Percentiles rank a stretch among this genome's conserved stretches.
Evolutionary conservation across 1,139 yeast species (phyloP).

Genomic region (Suhomyces panamericanus): DNA sequence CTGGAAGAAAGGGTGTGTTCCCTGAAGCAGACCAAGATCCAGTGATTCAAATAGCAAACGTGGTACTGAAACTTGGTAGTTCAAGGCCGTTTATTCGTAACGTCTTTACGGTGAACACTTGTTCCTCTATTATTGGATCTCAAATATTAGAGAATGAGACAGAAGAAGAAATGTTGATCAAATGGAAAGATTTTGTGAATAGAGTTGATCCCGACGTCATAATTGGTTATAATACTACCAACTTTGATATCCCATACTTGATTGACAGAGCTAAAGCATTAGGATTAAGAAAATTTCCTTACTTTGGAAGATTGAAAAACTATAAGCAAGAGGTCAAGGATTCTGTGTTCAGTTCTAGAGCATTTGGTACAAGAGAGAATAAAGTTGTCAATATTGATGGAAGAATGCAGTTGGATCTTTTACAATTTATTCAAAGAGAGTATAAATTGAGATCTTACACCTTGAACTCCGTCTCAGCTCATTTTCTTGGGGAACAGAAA

Average conservation of each 20-base stretch:
- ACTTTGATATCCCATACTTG: slow-evolving; percentile 92
- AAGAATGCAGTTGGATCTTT: slow-evolving; percentile 88
- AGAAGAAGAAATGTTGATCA: slow-evolving; percentile 79
- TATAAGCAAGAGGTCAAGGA: slow-evolving; percentile 79
- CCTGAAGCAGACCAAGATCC: slow-evolving; percentile 95
- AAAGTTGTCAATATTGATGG: slow-evolving; percentile 93
- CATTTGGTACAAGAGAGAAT: slow-evolving; percentile 94
- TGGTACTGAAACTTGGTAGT: slow-evolving; percentile 82
- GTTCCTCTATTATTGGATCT: slow-evolving; percentile 92
- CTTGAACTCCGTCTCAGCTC: slow-evolving; percentile 91
- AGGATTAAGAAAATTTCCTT: slow-evolving; percentile 70
- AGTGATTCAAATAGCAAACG: slow-evolving; percentile 96
- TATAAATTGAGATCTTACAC: slow-evolving; percentile 94
- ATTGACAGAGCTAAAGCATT: slow-evolving; percentile 83
- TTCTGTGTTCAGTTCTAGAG: slow-evolving; percentile 86
- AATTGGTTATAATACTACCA: slow-evolving; percentile 92
- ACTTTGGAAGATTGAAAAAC: slow-evolving; percentile 71
- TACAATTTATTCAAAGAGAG: slow-evolving; percentile 93
- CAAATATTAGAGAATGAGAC: slow-evolving; percentile 75
- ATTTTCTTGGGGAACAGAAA: slow-evolving; percentile 91
- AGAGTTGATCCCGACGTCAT: slow-evolving; percentile 93
- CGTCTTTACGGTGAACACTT: slow-evolving; percentile 89
- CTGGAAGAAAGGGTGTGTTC: slow-evolving; percentile 94
- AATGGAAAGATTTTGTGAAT: slow-evolving; percentile 83
- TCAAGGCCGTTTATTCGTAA: slow-evolving; percentile 84